A percentile compares a stretch with the other conserved stretches of the same genome.
Evolutionary conservation across 805 yeast species (phyloP).

Genomic region (Metschnikowia reukaufii): DNA sequence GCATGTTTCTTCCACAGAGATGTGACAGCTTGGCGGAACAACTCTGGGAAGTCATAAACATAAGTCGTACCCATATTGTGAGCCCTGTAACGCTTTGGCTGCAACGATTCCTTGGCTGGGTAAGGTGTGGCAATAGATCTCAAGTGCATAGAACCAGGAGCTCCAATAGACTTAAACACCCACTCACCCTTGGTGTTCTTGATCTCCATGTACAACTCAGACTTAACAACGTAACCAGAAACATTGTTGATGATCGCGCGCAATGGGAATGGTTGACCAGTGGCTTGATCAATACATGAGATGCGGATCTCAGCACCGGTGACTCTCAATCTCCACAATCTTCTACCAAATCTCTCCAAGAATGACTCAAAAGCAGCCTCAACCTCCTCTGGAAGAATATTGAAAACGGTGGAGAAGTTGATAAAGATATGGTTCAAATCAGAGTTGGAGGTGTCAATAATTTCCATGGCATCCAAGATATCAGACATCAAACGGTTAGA

Average conservation of each 20-base stretch:
- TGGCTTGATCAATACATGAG: slow-evolving; percentile 84
- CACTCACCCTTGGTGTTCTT: slow-evolving; percentile 91
- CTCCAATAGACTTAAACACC: slow-evolving; percentile 94
- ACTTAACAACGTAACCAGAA: slow-evolving; percentile 94
- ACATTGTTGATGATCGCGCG: slow-evolving; percentile 96
- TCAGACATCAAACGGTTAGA: slow-evolving; percentile 95
- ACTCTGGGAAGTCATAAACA: slow-evolving; percentile 98
- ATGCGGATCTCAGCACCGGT: slow-evolving; percentile 98
- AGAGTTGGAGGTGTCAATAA: slow-evolving; percentile 90
- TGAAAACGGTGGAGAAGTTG: slow-evolving; percentile 94
- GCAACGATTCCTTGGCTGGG: slow-evolving; percentile 96
- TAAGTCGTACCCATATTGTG: slow-evolving; percentile 98
- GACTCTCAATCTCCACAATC: slow-evolving; percentile 94
- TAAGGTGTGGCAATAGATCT: slow-evolving; percentile 95
- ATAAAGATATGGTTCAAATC: slow-evolving; percentile 97
- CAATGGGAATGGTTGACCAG: slow-evolving; percentile 90
- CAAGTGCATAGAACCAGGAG: slow-evolving; percentile 96
- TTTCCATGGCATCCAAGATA: slow-evolving; percentile 90
- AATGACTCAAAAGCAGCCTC: slow-evolving; percentile 97
- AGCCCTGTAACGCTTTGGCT: slow-evolving; percentile 98
- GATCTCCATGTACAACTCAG: slow-evolving; percentile 92
- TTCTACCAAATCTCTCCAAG: slow-evolving; percentile 94
- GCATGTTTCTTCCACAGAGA: slow-evolving; percentile 79
- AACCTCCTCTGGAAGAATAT: slow-evolving; percentile 91
- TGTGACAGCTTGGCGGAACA: slow-evolving; percentile 88